Evolutionary conservation across 1,139 yeast genomes (phyloP), one percentile per base, ranked within the genome.

Genomic region (Debaryomyces robertsiae): DNA sequence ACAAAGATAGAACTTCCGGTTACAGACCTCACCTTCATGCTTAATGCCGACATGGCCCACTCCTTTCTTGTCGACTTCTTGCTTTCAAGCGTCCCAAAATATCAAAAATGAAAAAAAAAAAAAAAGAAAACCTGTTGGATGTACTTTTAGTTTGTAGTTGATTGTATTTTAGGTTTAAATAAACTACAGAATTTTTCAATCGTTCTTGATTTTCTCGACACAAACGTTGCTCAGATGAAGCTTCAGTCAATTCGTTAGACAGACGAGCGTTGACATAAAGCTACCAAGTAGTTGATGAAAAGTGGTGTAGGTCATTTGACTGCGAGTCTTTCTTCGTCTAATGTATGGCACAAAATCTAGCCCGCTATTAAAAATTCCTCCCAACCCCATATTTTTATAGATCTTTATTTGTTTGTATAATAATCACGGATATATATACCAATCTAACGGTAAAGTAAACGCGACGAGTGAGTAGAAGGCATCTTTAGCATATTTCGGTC

Each of bases 1-100:
- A 68, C 40, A 66, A 64, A 47, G 73, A 68, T 43, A 58, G 67
- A 47, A 67, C 73, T 11, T 60, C 68, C 16, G 73, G 73, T 11
- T 68, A 67, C 48, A 59, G 73, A 44, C 57, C 59, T 16, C 58
- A 57, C 34, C 35, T 52, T 27, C 42, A 39, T 18, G 13, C 31
- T 9, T 39, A 34, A 9, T 36, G 25, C 30, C 36, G 6, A 23
- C 25, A 9, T 3, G 6, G 6, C 6, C 22, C 4, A 6, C 28
- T 25, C 6, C 30, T 33, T 22, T 16, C 7, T 16, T 15, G n/a
- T 11, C 30, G 13, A 17, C 17, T 24, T 10, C 15, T 18, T 16
- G 11, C 9, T 13, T 19, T 13, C 5, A 29, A 36, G 22, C n/a
- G n/a, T n/a, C n/a, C n/a, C n/a, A n/a, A n/a, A n/a, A n/a, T n/a